These are phyloP conservation scores for Neoboletus magnificus DNA, from an alignment of 768 basidiomycete species.

Conservation along the genomic window DNA sequence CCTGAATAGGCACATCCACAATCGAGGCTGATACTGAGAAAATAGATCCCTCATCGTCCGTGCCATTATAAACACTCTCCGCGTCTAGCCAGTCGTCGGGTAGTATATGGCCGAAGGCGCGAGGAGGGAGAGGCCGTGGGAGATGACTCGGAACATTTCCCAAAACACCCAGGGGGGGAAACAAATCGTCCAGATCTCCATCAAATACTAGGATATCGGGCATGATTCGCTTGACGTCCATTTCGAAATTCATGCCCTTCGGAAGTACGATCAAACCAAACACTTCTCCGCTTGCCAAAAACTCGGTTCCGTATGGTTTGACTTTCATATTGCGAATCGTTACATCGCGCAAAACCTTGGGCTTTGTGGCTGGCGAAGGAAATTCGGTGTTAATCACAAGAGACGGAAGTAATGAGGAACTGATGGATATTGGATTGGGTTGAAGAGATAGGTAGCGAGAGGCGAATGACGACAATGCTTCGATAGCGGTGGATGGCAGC, in stretches of 20 bases:
- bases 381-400: conserved; percentile 50
- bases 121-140: conserved; percentile 64
- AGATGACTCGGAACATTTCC: conserved; percentile 44
- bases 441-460: conserved; percentile 58
- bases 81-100: conserved; percentile 67
- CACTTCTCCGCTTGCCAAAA: conserved; percentile 71
- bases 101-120: conserved; percentile 72
- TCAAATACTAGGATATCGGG: conserved; percentile 81
- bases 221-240: conserved; percentile 61
- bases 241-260: conserved; percentile 59
- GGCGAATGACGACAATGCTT: conserved; percentile 57
- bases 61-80: conserved; percentile 39
- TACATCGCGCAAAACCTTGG: conserved; percentile 65
- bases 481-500: conserved; percentile 39
- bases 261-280: conserved; percentile 66
- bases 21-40: conserved; percentile 64
- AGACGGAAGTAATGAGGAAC: conserved; percentile 51
- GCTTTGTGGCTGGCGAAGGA: conserved; percentile 62
- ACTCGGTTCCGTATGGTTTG: conserved; percentile 41
- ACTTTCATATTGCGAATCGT: conserved; percentile 77
- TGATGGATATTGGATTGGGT: conserved; percentile 56
- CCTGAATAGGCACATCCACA: conserved; percentile 70
- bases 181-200: conserved; percentile 51
- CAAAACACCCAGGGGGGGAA: background rate
- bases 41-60: conserved; percentile 49